These are phyloP conservation scores for Chloris gayana DNA, from an alignment of 176 grass and related monocot genomes.

Conservation along the genomic window DNA sequence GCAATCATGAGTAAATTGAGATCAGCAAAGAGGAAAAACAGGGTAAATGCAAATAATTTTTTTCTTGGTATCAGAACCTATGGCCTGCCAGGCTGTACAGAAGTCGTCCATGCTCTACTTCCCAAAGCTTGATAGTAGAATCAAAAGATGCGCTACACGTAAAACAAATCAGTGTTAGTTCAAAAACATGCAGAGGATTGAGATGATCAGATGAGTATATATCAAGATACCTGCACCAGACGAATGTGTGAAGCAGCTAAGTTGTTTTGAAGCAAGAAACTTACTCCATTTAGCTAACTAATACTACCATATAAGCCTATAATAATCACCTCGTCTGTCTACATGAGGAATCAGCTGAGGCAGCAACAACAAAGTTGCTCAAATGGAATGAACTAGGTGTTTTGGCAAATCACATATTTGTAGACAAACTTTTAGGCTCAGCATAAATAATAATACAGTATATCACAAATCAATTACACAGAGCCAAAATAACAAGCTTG, in stretches of 20 bases:
- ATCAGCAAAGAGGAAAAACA: conserved; percentile 29
- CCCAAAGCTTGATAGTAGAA: conserved; percentile 95
- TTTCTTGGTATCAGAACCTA: conserved; percentile 49
- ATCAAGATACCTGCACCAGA: neutral
- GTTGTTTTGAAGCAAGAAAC: conserved; percentile 13
- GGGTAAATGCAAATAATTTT: neutral
- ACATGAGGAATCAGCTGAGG: neutral
- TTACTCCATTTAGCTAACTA: conserved; percentile 3
- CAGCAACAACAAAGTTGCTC: neutral
- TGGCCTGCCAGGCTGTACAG: conserved; percentile 89
- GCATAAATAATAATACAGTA: neutral
- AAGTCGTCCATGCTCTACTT: conserved; percentile 78
- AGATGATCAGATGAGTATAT: neutral
- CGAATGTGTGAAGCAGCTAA: neutral
- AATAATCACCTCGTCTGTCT: neutral
- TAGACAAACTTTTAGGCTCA: neutral
- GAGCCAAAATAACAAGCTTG: neutral
- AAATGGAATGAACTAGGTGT: neutral
- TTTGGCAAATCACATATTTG: too few relatives aligned
- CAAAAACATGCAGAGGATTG: neutral
- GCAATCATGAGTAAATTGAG: conserved; percentile 26
- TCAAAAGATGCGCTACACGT: conserved; percentile 86
- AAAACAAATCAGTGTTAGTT: conserved; percentile 23
- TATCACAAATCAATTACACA: neutral
- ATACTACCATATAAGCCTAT: neutral